Evolutionary conservation across 495 filamentous ascomycete species (phyloP), one percentile per base, ranked within the genome.

Genomic region (Lasiosphaeria ovina): DNA sequence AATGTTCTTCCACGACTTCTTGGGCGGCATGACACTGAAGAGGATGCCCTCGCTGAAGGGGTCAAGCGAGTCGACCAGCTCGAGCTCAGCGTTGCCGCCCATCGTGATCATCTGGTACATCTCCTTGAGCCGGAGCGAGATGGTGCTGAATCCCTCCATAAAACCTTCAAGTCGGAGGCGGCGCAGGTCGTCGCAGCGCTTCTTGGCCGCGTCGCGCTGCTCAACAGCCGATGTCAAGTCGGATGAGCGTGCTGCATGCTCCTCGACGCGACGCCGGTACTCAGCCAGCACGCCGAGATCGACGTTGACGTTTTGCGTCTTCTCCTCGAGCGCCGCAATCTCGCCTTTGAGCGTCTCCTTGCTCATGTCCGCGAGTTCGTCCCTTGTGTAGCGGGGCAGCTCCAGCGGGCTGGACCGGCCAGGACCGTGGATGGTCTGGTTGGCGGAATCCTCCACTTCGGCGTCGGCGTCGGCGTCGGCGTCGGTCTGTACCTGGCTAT

Each of bases 81-180:
- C 94, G 12, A 98, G 81, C 79, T 98, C 95, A 7, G 94, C 94
- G 67, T 98, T 98, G 47, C 94, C 94, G 61, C 94, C 94, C 94
- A 98, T 98, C 34, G 94, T 98, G 74, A 98, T 98, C 94, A 98
- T 97, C 74, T 98, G 94, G 77, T 98, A 98, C 94, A 98, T 98
- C 74, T 98, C 94, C 79, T 98, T 98, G 56, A 98, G 79, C 3
- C 93, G 88, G 24, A 97, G 78, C n/a, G 93, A 97, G 71, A 98
- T 98, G 57, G 83, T 87, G 71, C 87, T 87, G 77, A 98, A 98
- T 33, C 95, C 94, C 74, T 93, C 92, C 93, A 98, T 98, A 83
- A 98, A 98, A 53, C 94, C 94, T 62, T 97, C 93, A 8, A 98
- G 77, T 5, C 94, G 88, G 35, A 93, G 80, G 4, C 90, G 90